Percentiles rank a stretch among this genome's conserved stretches.
phyloP scores from a whole-genome alignment of 257 asterid species.

The Orobanche coerulescens region DNA sequence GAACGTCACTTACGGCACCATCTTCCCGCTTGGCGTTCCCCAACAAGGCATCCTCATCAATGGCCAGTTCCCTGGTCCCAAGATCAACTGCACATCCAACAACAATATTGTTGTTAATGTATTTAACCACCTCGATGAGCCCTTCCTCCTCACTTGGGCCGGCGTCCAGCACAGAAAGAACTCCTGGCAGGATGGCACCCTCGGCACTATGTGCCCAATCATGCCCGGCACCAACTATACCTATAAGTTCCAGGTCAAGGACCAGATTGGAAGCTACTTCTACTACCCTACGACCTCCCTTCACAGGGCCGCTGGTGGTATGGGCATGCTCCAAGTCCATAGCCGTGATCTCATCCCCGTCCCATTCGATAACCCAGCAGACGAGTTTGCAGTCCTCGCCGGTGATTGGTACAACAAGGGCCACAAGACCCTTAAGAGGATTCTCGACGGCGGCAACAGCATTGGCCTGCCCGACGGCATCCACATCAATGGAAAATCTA shows the following conservation, averaged over 20 bases:
- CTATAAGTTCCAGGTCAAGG: conserved; percentile 49
- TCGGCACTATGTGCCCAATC: conserved; percentile 55
- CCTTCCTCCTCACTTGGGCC: conserved; percentile 42
- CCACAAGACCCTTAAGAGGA: conserved; percentile 36
- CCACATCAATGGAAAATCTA: conserved; percentile 42
- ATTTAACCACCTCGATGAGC: conserved; percentile 47
- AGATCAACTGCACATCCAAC: conserved; percentile 51
- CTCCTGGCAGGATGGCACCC: conserved; percentile 55
- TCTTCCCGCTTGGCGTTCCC: conserved; percentile 43
- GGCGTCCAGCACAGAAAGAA: conserved; percentile 51
- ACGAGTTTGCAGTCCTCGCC: conserved; percentile 26
- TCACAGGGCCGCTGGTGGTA: conserved; percentile 43
- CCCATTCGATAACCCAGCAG: conserved; percentile 38
- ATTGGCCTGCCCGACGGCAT: conserved; percentile 48
- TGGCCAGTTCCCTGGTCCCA: conserved; percentile 45
- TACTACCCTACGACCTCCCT: conserved; percentile 50
- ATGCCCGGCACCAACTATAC: conserved; percentile 46
- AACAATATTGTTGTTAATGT: conserved; percentile 52
- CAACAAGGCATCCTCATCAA: conserved; percentile 51
- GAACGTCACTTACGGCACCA: conserved; percentile 47
- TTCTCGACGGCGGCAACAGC: conserved; percentile 40
- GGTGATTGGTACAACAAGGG: conserved; percentile 61
- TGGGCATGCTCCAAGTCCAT: conserved; percentile 42
- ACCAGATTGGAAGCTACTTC: conserved; percentile 43
- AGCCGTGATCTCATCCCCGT: conserved; percentile 50